Conservation (phyloP, 2,329 filamentous ascomycete species). For the Sphaerulina musiva region DNA sequence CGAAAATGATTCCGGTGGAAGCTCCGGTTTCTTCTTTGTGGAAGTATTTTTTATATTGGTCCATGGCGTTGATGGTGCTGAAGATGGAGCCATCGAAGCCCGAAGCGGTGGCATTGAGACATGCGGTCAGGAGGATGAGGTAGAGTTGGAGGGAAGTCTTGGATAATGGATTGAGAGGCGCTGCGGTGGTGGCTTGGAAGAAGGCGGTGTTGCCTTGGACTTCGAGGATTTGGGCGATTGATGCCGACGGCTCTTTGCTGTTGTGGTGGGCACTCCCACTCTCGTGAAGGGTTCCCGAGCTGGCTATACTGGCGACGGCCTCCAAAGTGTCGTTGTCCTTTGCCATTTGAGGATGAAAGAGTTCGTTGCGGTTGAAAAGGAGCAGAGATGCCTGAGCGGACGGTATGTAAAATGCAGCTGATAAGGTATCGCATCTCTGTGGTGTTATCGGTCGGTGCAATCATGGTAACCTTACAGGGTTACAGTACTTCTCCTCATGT, state of each 20-base stretch:
- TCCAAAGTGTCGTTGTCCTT: neutral
- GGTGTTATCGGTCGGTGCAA: neutral
- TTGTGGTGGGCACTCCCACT: neutral
- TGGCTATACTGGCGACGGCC: neutral
- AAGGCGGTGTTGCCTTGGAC: conserved; percentile 12
- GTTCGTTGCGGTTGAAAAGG: neutral
- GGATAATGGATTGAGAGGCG: conserved; percentile 10
- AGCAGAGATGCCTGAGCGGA: too few species aligned
- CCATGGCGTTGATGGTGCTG: conserved; percentile 14
- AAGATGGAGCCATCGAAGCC: conserved; percentile 13
- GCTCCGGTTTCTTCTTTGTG: conserved; percentile 12
- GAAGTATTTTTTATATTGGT: conserved; percentile 11
- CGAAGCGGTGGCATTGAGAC: conserved; percentile 10
- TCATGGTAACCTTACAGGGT: conserved; percentile 3
- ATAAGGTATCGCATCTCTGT: neutral
- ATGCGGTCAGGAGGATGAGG: conserved; percentile 10
- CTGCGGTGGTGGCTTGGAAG: conserved; percentile 7
- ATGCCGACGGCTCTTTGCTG: neutral
- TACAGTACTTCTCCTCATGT: conserved; percentile 10
- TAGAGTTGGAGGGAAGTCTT: conserved; percentile 10
- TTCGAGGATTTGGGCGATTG: conserved; percentile 11
- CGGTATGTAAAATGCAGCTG: neutral
- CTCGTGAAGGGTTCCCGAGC: neutral
- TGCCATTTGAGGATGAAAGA: neutral
- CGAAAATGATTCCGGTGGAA: conserved; percentile 44